These are phyloP conservation scores for Lotus japonicus DNA, from an alignment of 306 rosid genomes.

Conservation along the genomic window DNA sequence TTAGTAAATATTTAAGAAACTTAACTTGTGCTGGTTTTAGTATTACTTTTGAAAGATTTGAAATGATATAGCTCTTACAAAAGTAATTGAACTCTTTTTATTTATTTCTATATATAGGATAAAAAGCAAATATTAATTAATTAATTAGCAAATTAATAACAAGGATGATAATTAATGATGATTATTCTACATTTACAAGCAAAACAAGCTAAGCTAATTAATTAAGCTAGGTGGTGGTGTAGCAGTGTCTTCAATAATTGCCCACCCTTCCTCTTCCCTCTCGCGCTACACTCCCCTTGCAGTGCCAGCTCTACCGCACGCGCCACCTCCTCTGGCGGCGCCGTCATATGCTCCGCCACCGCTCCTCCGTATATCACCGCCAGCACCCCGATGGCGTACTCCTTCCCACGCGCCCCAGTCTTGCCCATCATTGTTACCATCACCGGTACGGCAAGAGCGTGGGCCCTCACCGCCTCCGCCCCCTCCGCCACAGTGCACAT, in stretches of 20 bases:
- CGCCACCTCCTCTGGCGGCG: slow-evolving; percentile 94
- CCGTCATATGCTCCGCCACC: slow-evolving; percentile 19
- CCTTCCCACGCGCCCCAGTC: slow-evolving; percentile 73
- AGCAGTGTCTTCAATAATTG: slow-evolving; percentile 55
- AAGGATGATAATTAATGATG: too few relatives aligned
- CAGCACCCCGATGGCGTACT: slow-evolving; percentile 78
- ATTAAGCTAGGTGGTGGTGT: too few relatives aligned
- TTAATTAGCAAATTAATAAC: too few relatives aligned
- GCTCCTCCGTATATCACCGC: slow-evolving; percentile 52
- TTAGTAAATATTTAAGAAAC: too few relatives aligned
- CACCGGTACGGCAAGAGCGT: slow-evolving; percentile 85
- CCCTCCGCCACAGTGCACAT: slow-evolving; percentile 86
- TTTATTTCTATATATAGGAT: too few relatives aligned
- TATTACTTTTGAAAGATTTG: too few relatives aligned
- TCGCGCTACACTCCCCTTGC: slow-evolving; percentile 66
- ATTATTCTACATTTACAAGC: too few relatives aligned
- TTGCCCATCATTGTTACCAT: slow-evolving; percentile 88
- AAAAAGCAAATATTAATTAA: too few relatives aligned
- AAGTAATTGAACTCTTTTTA: too few relatives aligned
- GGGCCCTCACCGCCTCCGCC: slow-evolving; percentile 61
- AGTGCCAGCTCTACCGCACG: slow-evolving; percentile 85
- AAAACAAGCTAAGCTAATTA: not conserved
- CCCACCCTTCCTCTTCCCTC: slow-evolving; percentile 76
- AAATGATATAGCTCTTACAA: too few relatives aligned
- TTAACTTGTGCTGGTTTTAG: too few relatives aligned